Evolutionary conservation across 805 yeast species (phyloP).

Genomic region (Yamadazyma endophytica): DNA sequence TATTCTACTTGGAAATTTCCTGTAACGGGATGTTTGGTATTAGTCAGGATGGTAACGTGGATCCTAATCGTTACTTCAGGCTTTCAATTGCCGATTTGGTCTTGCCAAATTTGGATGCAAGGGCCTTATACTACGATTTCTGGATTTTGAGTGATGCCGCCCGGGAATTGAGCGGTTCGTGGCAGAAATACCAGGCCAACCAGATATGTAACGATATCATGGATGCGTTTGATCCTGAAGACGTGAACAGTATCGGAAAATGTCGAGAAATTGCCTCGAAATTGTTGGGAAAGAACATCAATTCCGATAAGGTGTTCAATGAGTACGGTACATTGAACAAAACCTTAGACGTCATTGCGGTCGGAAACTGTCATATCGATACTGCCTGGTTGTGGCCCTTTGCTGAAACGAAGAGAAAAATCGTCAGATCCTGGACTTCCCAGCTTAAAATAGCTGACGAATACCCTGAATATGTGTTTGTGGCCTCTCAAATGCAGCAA

Average conservation of each 20-base stretch:
- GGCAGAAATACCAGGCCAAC: slow-evolving; percentile 78
- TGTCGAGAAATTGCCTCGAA: slow-evolving; percentile 65
- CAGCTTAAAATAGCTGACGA: slow-evolving; percentile 79
- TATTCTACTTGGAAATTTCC: slow-evolving; percentile 80
- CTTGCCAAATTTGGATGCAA: slow-evolving; percentile 75
- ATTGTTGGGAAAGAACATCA: slow-evolving; percentile 62
- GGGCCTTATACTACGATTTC: slow-evolving; percentile 74
- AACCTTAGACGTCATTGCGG: slow-evolving; percentile 65
- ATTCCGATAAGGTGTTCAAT: slow-evolving; percentile 59
- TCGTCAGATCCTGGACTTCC: slow-evolving; percentile 93
- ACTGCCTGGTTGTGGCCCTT: slow-evolving; percentile 99
- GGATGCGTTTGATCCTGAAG: slow-evolving; percentile 74
- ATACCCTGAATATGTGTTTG: slow-evolving; percentile 92
- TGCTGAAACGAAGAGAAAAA: slow-evolving; percentile 90
- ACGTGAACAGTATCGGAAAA: slow-evolving; percentile 49
- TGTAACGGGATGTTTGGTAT: slow-evolving; percentile 93
- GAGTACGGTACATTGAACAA: slow-evolving; percentile 19
- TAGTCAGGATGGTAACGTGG: slow-evolving; percentile 58
- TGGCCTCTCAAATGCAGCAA: slow-evolving; percentile 95
- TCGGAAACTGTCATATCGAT: slow-evolving; percentile 96
- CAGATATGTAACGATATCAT: slow-evolving; percentile 77
- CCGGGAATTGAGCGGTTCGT: slow-evolving; percentile 68
- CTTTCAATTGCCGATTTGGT: slow-evolving; percentile 72
- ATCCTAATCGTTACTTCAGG: slow-evolving; percentile 66
- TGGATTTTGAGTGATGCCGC: slow-evolving; percentile 91